Base-by-base conservation (phyloP, 1,139 yeast species). In the Yamadazyma buinensis region DNA sequence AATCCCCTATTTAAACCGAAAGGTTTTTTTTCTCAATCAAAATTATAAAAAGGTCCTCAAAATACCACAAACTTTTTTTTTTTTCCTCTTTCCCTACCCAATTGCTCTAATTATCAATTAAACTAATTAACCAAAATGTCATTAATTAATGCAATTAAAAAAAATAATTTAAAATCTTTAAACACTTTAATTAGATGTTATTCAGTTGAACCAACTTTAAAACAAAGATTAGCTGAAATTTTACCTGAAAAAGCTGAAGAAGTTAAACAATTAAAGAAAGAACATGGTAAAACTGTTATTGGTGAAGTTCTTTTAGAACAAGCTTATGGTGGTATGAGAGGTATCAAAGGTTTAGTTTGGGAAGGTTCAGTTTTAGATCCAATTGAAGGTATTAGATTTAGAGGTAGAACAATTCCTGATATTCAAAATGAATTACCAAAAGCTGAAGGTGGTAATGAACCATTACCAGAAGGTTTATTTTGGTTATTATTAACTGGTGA, bases 291-390 rank as follows among this genome's bases (percentile, higher is more conserved):
- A 63, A 82, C 94, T 55, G 92, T 77, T 42, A 87, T 94, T 55
- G 97, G 96, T 53, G 96, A 92, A 71, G 95, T 90, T 49, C 73
- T 81, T 48, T 77, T 92, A 50, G 96, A 87, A 68, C 97, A 92
- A 73, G 96, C 96, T 36, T 92, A 92, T 71, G 98, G 97, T 76
- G 98, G 98, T 78, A 87, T 86, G 96, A 83, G 97, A 72, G 97
- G 97, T 66, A 85, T 90, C 72, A 86, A 86, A 71, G 95, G 96
- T 57, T 76, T 92, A 54, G 97, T 92, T 43, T 92, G 97, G 97
- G 97, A 92, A 76, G 98, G 98, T 56, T 90, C 97, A 39, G 98
- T 92, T 38, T 77, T 92, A 64, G 98, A 92, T 69, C 95, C 98
- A 52, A 84, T 84, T 50, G 98, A 92, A 71, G 98, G 98, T 59